A percentile compares a stretch with the other conserved stretches of the same genome.
These are phyloP conservation scores for Colletotrichum tabaci DNA, from an alignment of 2,329 filamentous ascomycete species.

Conservation along the genomic window DNA sequence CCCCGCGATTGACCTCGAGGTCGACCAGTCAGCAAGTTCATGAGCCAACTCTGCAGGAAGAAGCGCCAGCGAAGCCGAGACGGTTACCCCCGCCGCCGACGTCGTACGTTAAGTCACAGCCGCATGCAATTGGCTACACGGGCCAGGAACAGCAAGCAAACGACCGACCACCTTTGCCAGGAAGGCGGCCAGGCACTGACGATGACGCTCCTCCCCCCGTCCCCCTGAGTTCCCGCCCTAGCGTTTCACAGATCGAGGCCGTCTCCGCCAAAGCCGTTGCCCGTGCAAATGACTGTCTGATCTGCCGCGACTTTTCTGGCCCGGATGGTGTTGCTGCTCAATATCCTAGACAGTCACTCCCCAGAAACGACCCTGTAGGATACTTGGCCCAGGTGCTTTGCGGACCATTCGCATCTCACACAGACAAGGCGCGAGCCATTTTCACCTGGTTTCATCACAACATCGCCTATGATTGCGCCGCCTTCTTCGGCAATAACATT, in stretches of 20 bases:
- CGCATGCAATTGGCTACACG: slow-evolving; percentile 44
- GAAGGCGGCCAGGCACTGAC: slow-evolving; percentile 32
- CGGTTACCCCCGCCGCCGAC: slow-evolving; percentile 39
- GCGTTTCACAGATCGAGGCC: slow-evolving; percentile 65
- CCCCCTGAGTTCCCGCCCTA: slow-evolving; percentile 67
- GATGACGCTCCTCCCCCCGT: slow-evolving; percentile 65
- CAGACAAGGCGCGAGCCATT: slow-evolving; percentile 92
- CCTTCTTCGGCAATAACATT: slow-evolving; percentile 83
- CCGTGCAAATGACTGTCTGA: slow-evolving; percentile 71
- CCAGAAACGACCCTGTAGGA: slow-evolving; percentile 74
- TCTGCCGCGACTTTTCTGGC: slow-evolving; percentile 89
- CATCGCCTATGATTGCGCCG: slow-evolving; percentile 84
- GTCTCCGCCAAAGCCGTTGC: slow-evolving; percentile 52
- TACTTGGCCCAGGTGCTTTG: slow-evolving; percentile 87
- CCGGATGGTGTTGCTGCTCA: slow-evolving; percentile 84
- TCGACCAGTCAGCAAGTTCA: slow-evolving; percentile 52
- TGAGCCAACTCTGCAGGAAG: slow-evolving; percentile 20
- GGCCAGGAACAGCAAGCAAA: slow-evolving; percentile 36
- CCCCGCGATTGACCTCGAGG: slow-evolving; percentile 67
- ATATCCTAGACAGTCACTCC: slow-evolving; percentile 81
- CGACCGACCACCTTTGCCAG: slow-evolving; percentile 40
- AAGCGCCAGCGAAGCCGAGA: slow-evolving; percentile 33
- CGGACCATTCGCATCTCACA: slow-evolving; percentile 82
- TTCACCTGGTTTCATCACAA: slow-evolving; percentile 98
- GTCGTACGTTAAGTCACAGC: slow-evolving; percentile 31